Base-by-base conservation (phyloP, 768 basidiomycete genomes). In the Leccinum longicurvipes region DNA sequence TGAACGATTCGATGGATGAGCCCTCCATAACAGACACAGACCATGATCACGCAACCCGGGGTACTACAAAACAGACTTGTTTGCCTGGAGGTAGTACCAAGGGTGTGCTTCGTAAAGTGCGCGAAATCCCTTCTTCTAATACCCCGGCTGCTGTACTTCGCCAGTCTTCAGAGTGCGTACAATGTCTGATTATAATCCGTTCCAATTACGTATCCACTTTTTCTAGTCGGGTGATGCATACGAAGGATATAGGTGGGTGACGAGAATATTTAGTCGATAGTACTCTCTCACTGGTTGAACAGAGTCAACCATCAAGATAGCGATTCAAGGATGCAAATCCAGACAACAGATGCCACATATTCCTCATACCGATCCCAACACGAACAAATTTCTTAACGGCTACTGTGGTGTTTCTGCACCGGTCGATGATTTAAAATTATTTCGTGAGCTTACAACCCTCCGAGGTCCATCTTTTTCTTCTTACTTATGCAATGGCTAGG, bases 381-480 rank as follows among this genome's bases (percentile, higher is more conserved):
- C 76, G 53, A 82, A 90, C 36, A 84, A 80, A 58, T 81, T 82
- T 9, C 61, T 86, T 15, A 77, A 87, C 53, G 83, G 87, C 3
- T 93, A 91, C 64, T 91, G 89, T 63, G 87, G 90, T 67, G 73
- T 85, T 15, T 84, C 83, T 42, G 86, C 85, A 2, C 73, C 77
- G 25, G 75, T 74, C 6, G 79, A 78, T 3, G 79, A 87, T 63
- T 72, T 91, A 50, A 76, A 71, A 24, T 67, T 77, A 29, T 73
- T 83, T 36, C 86, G 87, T 83, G 56, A 51, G 78, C 60, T 32
- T 25, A 17, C 9, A 17, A 39, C 12, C 32, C 11, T 12, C 28
- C n/a, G n/a, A n/a, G n/a, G n/a, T n/a, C n/a, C 39, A 10, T 46
- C 55, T 54, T 29, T 27, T 27, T 50, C 15, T 6, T 14, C 17